A percentile compares a stretch with the other conserved stretches of the same genome.
phyloP scores from a whole-genome alignment of 1,139 yeast species.

The Nadsonia starkeyi-henricii region DNA sequence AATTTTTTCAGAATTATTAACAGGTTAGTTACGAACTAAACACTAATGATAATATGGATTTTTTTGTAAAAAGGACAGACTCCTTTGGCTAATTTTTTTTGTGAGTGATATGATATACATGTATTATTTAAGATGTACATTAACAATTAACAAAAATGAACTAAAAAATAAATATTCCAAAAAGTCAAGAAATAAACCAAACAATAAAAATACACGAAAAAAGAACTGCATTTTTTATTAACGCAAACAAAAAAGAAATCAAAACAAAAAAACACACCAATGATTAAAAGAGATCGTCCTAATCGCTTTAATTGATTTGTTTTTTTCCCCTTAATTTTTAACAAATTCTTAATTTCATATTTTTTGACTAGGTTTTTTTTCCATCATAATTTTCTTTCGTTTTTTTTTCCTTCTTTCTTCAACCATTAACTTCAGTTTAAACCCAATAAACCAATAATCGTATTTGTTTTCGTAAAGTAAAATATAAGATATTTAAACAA shows the following conservation, averaged over 20 bases:
- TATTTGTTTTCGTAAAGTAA: too few relatives aligned
- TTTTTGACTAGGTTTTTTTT: background rate
- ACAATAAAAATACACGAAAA: constrained; percentile 7
- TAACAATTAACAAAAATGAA: constrained; percentile 2
- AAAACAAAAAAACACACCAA: constrained; percentile 7
- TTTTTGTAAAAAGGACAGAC: too few relatives aligned
- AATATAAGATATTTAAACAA: too few relatives aligned
- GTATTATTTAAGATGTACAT: background rate
- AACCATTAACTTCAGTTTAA: background rate
- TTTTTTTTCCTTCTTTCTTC: background rate
- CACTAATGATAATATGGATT: too few relatives aligned
- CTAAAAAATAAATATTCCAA: constrained; percentile 6
- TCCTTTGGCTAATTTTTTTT: too few relatives aligned
- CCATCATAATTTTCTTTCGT: background rate
- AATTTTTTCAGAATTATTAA: too few relatives aligned
- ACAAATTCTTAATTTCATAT: background rate
- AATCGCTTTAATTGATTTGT: background rate
- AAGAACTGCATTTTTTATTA: constrained; percentile 6
- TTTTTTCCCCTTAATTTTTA: constrained; percentile 1
- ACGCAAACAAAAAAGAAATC: constrained; percentile 3
- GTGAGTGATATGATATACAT: background rate
- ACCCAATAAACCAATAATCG: background rate
- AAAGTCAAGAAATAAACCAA: constrained; percentile 6
- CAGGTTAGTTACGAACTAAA: too few relatives aligned
- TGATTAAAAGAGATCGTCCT: background rate